Evolutionary conservation across 1,284 basidiomycete genomes (phyloP).

Genomic region (Exsudoporus floridanus): DNA sequence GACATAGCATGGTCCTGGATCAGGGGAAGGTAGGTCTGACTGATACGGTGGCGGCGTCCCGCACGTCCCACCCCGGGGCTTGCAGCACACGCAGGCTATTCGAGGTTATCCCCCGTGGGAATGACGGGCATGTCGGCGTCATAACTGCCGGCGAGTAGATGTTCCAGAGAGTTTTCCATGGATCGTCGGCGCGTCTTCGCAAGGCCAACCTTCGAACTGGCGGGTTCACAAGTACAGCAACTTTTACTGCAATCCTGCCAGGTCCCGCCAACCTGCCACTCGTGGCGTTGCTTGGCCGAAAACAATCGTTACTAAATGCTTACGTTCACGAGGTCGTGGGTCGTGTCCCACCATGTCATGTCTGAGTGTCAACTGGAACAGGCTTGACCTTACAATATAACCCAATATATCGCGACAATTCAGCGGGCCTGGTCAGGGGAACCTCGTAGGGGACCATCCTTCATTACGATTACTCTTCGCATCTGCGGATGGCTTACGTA

Average conservation of each 20-base stretch:
- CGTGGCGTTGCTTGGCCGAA: neutral
- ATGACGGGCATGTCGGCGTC: neutral
- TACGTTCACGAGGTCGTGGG: neutral
- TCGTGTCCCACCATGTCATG: neutral
- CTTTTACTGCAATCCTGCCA: neutral
- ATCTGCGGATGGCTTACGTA: too few species aligned
- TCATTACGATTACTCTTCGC: neutral
- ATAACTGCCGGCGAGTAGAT: neutral
- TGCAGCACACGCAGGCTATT: neutral
- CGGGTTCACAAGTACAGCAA: neutral
- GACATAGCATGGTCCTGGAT: neutral
- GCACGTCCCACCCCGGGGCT: neutral
- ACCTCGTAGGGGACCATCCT: neutral
- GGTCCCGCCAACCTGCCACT: neutral
- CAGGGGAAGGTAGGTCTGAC: neutral
- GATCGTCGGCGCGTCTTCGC: neutral
- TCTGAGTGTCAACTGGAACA: neutral
- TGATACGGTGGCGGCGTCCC: neutral
- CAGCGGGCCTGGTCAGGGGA: neutral
- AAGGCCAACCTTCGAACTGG: neutral
- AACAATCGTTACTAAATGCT: neutral
- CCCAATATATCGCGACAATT: neutral
- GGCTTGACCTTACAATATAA: neutral
- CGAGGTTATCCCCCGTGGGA: neutral
- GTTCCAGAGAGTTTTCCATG: neutral